Evolutionary conservation across 225 moss, liverwort and hornwort species (phyloP).

Genomic region (Climacium dendroides): DNA sequence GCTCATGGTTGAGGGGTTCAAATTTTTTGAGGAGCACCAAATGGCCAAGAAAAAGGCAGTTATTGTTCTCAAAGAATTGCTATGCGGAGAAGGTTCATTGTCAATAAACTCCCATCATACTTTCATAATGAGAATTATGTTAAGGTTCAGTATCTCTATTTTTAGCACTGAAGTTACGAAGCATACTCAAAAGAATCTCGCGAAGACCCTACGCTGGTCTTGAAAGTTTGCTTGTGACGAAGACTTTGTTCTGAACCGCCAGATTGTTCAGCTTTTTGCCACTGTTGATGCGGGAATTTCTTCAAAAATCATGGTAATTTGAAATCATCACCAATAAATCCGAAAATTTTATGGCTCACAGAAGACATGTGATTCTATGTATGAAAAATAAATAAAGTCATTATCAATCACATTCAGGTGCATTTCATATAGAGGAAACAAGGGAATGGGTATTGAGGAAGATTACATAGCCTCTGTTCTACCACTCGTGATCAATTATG

Average conservation of each 20-base stretch:
- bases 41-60: background rate
- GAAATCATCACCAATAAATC: background rate
- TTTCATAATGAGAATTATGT: background rate
- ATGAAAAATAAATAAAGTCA: background rate
- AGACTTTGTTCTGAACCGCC: background rate
- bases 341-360: background rate
- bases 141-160: background rate
- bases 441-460: background rate
- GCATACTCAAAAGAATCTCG: background rate
- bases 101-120: background rate
- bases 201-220: background rate
- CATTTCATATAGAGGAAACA: background rate
- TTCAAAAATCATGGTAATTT: background rate
- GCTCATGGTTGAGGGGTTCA: conserved; percentile 9
- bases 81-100: background rate
- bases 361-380: background rate
- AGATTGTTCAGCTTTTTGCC: background rate
- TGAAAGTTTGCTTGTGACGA: background rate
- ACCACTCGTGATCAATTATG: background rate
- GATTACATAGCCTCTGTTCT: background rate
- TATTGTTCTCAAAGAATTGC: background rate
- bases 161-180: background rate
- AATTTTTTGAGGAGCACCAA: background rate
- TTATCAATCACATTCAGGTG: background rate
- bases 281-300: background rate